These are phyloP conservation scores for Coffea canephora DNA, from an alignment of 257 asterid genomes.

Conservation along the genomic window DNA sequence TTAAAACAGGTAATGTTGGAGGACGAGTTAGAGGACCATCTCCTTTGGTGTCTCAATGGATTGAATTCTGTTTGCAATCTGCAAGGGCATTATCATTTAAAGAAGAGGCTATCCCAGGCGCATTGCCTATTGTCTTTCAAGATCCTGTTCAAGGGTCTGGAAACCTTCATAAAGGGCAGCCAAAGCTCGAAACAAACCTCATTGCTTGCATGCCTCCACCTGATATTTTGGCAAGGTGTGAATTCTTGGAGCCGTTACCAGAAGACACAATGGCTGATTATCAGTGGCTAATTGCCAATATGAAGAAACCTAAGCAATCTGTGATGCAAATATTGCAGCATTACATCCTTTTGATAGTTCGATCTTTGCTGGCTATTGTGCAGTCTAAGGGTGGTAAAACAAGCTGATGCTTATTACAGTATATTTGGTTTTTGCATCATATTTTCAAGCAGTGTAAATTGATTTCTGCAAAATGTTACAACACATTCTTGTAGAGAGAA, in stretches of 20 bases:
- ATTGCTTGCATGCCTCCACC: constrained; percentile 57
- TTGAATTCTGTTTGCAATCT: constrained; percentile 79
- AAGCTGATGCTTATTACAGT: not conserved
- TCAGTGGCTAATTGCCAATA: constrained; percentile 45
- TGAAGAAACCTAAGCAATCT: constrained; percentile 38
- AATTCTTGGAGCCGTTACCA: constrained; percentile 76
- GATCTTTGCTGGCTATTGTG: constrained; percentile 29
- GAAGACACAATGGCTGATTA: constrained; percentile 61
- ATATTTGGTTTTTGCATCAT: not conserved
- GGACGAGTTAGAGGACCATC: constrained; percentile 91
- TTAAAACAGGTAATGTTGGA: constrained; percentile 55
- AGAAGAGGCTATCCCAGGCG: constrained; percentile 63
- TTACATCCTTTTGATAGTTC: constrained; percentile 25
- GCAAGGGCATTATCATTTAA: constrained; percentile 64
- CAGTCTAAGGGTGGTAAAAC: constrained; percentile 29
- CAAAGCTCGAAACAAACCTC: constrained; percentile 77
- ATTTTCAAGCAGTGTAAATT: not conserved
- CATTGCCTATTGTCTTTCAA: constrained; percentile 63
- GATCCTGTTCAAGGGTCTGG: constrained; percentile 30
- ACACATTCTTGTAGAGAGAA: not conserved
- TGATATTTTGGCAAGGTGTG: constrained; percentile 70
- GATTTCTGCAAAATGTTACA: not conserved
- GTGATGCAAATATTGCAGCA: constrained; percentile 25
- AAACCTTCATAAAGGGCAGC: constrained; percentile 38
- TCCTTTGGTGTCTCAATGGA: constrained; percentile 77